These are phyloP conservation scores for Stentor coeruleus DNA, from an alignment of 73 alveolate species.

Conservation along the genomic window DNA sequence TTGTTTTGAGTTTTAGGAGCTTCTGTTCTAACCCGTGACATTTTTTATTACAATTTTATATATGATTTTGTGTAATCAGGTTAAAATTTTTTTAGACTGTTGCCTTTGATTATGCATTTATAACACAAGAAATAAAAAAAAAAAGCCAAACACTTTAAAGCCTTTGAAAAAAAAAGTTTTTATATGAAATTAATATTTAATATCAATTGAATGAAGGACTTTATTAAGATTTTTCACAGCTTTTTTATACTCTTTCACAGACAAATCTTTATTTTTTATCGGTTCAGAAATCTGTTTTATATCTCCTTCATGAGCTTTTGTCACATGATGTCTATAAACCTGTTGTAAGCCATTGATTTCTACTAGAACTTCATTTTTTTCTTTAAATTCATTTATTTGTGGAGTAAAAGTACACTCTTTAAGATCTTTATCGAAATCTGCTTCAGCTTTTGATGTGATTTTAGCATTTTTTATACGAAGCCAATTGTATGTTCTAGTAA, in stretches of 20 bases:
- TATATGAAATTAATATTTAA: no score
- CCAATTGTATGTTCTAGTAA: background rate
- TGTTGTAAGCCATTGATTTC: background rate
- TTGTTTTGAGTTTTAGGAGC: background rate
- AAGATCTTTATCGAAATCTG: background rate
- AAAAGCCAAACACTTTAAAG: no score
- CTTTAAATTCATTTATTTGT: slow-evolving; percentile 15
- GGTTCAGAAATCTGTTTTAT: background rate
- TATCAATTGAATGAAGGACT: background rate
- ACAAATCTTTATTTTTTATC: background rate
- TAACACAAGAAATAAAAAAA: no score
- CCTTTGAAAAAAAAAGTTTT: no score
- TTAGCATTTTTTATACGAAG: background rate
- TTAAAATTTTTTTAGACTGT: no score
- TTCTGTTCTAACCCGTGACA: slow-evolving; percentile 18
- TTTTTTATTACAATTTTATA: background rate
- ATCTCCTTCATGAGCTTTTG: no score
- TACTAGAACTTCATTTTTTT: background rate
- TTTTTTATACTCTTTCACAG: background rate
- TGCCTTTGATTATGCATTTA: no score
- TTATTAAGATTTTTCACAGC: background rate
- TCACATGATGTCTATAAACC: background rate
- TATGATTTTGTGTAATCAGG: no score
- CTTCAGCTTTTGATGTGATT: background rate
- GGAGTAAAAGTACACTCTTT: slow-evolving; percentile 24